Evolutionary conservation across 257 asterid genomes (phyloP), one percentile per base, ranked within the genome.

Genomic region (Jaltomata sinuosa): DNA sequence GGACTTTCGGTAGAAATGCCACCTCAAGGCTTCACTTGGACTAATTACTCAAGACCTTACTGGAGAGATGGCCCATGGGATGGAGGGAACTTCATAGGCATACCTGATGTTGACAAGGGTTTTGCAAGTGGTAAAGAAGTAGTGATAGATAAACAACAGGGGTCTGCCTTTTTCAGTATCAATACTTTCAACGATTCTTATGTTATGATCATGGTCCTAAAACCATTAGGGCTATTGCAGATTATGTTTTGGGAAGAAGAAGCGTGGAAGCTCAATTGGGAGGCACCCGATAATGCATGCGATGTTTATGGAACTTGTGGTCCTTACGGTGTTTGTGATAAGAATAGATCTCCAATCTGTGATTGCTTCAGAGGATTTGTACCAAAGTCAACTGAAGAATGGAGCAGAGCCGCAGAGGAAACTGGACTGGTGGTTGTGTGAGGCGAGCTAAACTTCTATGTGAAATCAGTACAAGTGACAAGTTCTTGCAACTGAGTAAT

Each of bases 1-100:
- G 85, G 85, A 31, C 64, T 80, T 76, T 59, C 88, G 21, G 38
- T 40, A 2, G 84, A 85, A 18, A 32, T 21, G 34, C 88, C 88
- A 76, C 81, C 88, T 18, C 86, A 85, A 38, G 34, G 19, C 12
- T 47, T 82, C 62, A 45, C n/a, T 15, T 85, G 86, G 88, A 32
- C 15, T 31, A 79, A 78, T 86, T 3, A 71, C 18, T 76, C 54
- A 3, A 49, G 42, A 19, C 81, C 81, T 61, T 62, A 49, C 57
- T 77, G 84, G 82, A 86, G 88, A 86, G 57, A 65, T 62, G 84
- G 88, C 27, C 86, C 88, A 64, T 85, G 88, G 88, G 54, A 50
- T 61, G 88, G 88, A 19, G 22, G 11, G 71, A 40, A 34, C 47
- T 85, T 85, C 78, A 27, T 62, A 3, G 88, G 88, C 34, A 49